Percentiles rank a stretch among this genome's conserved stretches.
These are phyloP conservation scores for Irineochytrium annulatum DNA, from an alignment of 192 early-diverging fungal species.

Conservation along the genomic window DNA sequence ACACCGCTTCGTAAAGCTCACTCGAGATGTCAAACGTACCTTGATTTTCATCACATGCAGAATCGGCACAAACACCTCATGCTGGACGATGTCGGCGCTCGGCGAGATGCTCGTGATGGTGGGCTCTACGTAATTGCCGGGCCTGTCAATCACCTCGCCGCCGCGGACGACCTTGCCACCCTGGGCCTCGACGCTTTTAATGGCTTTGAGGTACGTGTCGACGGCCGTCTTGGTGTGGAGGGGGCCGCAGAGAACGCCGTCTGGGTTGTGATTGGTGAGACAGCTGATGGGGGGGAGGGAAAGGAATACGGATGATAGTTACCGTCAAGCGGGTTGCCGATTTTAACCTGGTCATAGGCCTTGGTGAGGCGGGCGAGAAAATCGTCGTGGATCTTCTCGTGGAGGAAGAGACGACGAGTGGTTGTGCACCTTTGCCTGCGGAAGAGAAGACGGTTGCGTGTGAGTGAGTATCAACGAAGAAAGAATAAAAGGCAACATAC, in stretches of 20 bases:
- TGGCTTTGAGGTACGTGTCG: conserved; percentile 63
- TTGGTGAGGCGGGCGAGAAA: conserved; percentile 73
- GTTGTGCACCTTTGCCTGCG: conserved; percentile 85
- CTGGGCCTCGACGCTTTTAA: conserved; percentile 75
- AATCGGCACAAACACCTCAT: conserved; percentile 95
- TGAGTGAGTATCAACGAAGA: no score
- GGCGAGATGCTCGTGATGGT: conserved; percentile 81
- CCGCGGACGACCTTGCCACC: conserved; percentile 84
- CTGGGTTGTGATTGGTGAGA: not conserved
- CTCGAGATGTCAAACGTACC: conserved; percentile 7
- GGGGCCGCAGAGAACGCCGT: conserved; percentile 84
- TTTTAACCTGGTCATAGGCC: conserved; percentile 81
- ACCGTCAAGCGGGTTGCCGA: conserved; percentile 80
- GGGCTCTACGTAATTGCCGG: conserved; percentile 90
- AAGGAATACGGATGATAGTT: not conserved
- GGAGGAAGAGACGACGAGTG: conserved; percentile 83
- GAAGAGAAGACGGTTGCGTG: no score
- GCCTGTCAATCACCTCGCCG: conserved; percentile 67
- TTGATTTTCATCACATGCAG: conserved; percentile 29
- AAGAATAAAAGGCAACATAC: not conserved
- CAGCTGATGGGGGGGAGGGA: not conserved
- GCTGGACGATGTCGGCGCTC: conserved; percentile 75
- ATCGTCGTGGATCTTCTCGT: conserved; percentile 80
- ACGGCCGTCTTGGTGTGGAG: conserved; percentile 87
- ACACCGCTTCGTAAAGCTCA: not conserved